Conservation (phyloP, 495 filamentous ascomycete genomes). For the Penicillium ucsense region DNA sequence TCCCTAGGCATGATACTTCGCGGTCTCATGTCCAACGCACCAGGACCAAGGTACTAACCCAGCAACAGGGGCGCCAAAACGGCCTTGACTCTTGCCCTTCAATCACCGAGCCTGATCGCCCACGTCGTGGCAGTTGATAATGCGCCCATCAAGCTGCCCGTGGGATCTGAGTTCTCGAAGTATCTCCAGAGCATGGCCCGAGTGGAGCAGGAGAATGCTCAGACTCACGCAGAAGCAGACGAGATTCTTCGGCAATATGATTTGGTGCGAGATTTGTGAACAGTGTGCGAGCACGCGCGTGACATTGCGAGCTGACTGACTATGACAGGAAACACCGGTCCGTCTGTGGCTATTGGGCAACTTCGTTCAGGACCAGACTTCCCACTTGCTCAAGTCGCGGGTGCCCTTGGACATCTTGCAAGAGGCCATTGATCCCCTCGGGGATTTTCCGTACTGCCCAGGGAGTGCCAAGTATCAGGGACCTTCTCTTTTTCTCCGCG, state of each 20-base stretch:
- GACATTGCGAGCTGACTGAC: constrained; percentile 1
- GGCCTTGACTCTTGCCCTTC: constrained; percentile 68
- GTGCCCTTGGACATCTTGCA: constrained; percentile 44
- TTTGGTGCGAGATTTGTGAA: constrained; percentile 20
- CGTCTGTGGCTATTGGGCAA: constrained; percentile 79
- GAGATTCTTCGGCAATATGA: constrained; percentile 60
- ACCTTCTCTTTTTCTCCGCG: constrained; percentile 63
- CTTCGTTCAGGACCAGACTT: constrained; percentile 38
- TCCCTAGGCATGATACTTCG: too few relatives aligned
- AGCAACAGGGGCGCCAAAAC: constrained; percentile 79
- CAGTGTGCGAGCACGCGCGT: not conserved
- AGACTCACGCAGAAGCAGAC: constrained; percentile 59
- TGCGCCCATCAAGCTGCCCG: constrained; percentile 60
- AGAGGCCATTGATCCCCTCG: constrained; percentile 46
- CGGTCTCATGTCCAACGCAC: too few relatives aligned
- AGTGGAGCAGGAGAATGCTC: constrained; percentile 45
- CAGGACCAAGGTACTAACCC: constrained; percentile 19
- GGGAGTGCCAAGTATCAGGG: constrained; percentile 52
- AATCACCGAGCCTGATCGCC: constrained; percentile 44
- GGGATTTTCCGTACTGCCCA: constrained; percentile 66
- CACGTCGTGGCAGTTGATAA: constrained; percentile 73
- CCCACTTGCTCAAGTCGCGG: constrained; percentile 25
- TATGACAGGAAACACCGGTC: constrained; percentile 44
- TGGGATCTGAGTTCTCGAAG: constrained; percentile 53
- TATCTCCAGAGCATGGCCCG: constrained; percentile 68